phyloP scores from a whole-genome alignment of 805 yeast genomes.

The Starmerella floricola region DNA sequence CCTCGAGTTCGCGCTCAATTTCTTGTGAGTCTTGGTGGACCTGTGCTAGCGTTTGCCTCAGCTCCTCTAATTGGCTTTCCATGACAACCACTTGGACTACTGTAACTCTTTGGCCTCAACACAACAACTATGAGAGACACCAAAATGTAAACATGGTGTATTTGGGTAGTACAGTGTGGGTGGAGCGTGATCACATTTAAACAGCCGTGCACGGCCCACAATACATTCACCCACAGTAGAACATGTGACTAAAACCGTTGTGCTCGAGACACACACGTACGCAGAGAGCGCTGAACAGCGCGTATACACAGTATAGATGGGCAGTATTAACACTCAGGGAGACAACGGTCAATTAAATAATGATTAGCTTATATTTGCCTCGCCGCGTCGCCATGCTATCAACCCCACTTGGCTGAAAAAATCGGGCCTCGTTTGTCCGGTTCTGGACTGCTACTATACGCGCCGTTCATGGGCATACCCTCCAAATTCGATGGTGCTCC shows the following conservation, averaged over 20 bases:
- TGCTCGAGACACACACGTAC: no score
- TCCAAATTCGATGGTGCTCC: slow-evolving; percentile 21
- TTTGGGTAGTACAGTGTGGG: no score
- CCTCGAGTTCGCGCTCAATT: slow-evolving; percentile 36
- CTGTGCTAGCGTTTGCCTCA: slow-evolving; percentile 35
- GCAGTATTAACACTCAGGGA: not conserved
- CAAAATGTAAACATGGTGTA: no score
- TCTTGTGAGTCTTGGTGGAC: slow-evolving; percentile 36
- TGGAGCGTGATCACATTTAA: no score
- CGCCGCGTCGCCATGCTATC: not conserved
- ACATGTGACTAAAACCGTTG: no score
- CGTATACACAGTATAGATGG: not conserved
- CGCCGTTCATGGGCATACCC: slow-evolving; percentile 28
- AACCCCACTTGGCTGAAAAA: slow-evolving; percentile 19
- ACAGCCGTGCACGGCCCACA: no score
- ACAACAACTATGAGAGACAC: no score
- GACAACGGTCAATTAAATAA: not conserved
- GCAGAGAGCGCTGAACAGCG: no score
- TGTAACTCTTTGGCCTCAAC: no score
- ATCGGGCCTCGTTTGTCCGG: slow-evolving; percentile 9
- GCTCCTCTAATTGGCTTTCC: slow-evolving; percentile 31
- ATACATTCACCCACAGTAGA: not conserved
- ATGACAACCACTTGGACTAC: no score
- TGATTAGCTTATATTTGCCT: not conserved
- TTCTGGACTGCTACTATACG: slow-evolving; percentile 26